A percentile compares a stretch with the other conserved stretches of the same genome.
phyloP scores from a whole-genome alignment of 192 early-diverging fungal genomes.

The Lobulomyces angularis region DNA sequence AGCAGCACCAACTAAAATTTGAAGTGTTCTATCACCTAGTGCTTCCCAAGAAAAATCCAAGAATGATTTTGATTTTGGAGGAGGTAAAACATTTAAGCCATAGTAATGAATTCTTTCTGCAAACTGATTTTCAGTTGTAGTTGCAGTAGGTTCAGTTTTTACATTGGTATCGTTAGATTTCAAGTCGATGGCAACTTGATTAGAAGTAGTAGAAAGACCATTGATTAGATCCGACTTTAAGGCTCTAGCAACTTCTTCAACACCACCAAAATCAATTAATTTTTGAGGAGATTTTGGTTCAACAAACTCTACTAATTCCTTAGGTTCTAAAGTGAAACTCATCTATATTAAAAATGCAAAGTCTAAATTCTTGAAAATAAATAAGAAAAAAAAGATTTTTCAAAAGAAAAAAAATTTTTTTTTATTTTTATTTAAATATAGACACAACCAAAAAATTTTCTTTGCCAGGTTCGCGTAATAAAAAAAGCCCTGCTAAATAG shows the following conservation, averaged over 20 bases:
- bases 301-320: conserved; percentile 23
- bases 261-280: conserved; percentile 17
- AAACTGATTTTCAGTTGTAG: not conserved
- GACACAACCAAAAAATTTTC: no score
- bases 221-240: conserved; percentile 16
- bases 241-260: conserved; percentile 13
- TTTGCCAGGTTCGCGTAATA: no score
- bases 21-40: conserved; percentile 43
- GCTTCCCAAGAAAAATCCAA: conserved; percentile 28
- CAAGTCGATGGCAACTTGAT: not conserved
- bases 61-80: conserved; percentile 13
- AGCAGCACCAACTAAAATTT: conserved; percentile 77
- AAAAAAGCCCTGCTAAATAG: no score
- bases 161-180: conserved; percentile 1
- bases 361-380: no score
- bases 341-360: no score
- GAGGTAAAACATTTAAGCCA: conserved; percentile 30
- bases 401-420: no score
- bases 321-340: not conserved
- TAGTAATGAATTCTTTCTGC: conserved; percentile 4
- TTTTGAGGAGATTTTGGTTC: conserved; percentile 24
- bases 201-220: conserved; percentile 19
- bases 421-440: no score
- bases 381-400: no score
- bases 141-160: conserved; percentile 2